Conservation (phyloP, 75 land plant species). For the Gnetum montanum region DNA sequence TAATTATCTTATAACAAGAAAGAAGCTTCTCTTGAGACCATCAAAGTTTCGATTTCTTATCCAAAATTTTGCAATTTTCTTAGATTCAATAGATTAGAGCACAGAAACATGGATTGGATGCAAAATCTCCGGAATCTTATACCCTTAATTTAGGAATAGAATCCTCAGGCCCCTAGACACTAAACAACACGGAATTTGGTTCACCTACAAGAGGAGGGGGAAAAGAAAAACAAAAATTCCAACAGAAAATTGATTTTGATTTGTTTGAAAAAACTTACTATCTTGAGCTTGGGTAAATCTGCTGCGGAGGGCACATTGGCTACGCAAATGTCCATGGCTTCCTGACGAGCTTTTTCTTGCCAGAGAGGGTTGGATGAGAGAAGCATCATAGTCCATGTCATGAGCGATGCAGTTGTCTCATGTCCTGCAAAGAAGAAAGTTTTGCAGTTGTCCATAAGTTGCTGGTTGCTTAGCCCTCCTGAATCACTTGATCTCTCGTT, state of each 20-base stretch:
- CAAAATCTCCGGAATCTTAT: background rate
- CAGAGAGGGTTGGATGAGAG: conserved; percentile 74
- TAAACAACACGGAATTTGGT: no score
- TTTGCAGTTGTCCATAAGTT: conserved; percentile 86
- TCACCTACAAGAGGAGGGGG: background rate
- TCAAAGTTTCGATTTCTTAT: no score
- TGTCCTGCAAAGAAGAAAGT: conserved; percentile 98
- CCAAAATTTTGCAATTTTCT: no score
- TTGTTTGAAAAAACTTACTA: conserved; percentile 31
- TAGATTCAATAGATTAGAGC: no score
- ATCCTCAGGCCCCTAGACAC: no score
- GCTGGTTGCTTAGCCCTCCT: conserved; percentile 14
- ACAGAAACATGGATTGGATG: background rate
- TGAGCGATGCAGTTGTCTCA: conserved; percentile 64
- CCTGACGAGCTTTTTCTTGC: conserved; percentile 76
- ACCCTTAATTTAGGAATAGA: background rate
- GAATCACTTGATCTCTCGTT: background rate
- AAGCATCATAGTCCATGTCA: conserved; percentile 87
- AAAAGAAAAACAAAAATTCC: background rate
- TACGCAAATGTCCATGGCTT: conserved; percentile 36
- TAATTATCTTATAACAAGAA: no score
- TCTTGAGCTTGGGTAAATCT: conserved; percentile 55
- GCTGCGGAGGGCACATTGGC: conserved; percentile 29
- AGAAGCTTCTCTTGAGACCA: no score
- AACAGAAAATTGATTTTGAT: background rate